Evolutionary conservation across 257 asterid genomes (phyloP).

Genomic region (Datura wrightii): DNA sequence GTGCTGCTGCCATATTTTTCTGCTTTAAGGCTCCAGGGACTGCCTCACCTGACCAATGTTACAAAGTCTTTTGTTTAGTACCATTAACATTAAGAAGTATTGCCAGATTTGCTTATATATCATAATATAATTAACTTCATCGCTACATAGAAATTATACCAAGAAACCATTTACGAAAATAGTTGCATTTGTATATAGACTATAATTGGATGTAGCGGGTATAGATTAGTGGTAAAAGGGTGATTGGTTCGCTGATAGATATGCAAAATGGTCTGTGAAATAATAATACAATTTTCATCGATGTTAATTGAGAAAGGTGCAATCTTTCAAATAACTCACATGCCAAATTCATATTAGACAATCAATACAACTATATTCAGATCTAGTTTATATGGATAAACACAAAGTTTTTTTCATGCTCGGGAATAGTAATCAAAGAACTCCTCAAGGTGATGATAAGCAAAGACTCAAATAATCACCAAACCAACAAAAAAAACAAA

Average conservation of each 20-base stretch:
- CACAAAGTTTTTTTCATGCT: background rate
- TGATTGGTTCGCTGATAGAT: background rate
- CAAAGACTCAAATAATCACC: background rate
- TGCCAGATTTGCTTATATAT: background rate
- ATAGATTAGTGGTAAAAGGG: background rate
- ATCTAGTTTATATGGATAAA: background rate
- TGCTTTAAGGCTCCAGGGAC: constrained; percentile 59
- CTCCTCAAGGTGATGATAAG: too few relatives aligned
- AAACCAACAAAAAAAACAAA: background rate
- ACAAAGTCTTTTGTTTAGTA: background rate
- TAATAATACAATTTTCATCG: background rate
- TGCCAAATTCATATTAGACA: background rate
- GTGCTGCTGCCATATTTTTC: constrained; percentile 54
- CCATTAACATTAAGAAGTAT: background rate
- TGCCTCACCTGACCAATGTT: constrained; percentile 49
- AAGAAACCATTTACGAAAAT: background rate
- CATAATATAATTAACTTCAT: background rate
- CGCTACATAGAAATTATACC: background rate
- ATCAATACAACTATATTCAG: background rate
- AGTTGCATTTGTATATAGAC: too few relatives aligned
- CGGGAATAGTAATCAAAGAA: too few relatives aligned
- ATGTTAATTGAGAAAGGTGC: background rate
- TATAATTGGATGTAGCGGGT: too few relatives aligned
- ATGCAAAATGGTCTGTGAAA: background rate
- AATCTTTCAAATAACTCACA: background rate